Evolutionary conservation across 148 eudicot genomes (phyloP).

Genomic region (Amaranthus hypochondriacus): DNA sequence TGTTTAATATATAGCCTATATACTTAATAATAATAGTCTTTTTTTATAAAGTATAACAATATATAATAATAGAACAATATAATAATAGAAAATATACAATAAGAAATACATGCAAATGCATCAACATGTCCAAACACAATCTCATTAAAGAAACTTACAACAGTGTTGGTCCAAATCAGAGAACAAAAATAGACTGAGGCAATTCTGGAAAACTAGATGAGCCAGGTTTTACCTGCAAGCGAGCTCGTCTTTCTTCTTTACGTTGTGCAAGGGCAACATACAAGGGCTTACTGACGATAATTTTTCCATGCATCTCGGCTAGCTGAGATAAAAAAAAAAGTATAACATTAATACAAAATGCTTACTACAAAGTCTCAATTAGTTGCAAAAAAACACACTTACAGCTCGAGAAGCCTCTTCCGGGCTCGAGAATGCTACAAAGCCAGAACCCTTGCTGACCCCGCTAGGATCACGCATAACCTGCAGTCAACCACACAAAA

Average conservation of each 20-base stretch:
- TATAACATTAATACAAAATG: not conserved
- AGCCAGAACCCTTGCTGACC: slow-evolving; percentile 72
- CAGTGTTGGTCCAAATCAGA: no score
- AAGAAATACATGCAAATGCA: no score
- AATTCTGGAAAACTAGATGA: not conserved
- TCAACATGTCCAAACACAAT: no score
- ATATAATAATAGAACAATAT: no score
- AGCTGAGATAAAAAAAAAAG: slow-evolving; percentile 36
- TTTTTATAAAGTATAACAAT: no score
- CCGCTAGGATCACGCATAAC: slow-evolving; percentile 86
- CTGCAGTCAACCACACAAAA: slow-evolving; percentile 26
- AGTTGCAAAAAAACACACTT: slow-evolving; percentile 21
- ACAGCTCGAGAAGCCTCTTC: slow-evolving; percentile 84
- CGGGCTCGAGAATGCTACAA: slow-evolving; percentile 69
- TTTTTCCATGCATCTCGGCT: slow-evolving; percentile 82
- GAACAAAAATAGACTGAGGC: no score
- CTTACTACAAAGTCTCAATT: not conserved
- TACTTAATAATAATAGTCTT: no score
- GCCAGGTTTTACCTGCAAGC: slow-evolving; percentile 56
- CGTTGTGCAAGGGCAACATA: slow-evolving; percentile 89
- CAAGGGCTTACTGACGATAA: slow-evolving; percentile 72
- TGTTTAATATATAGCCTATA: no score
- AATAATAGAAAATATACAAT: no score
- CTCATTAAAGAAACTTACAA: no score
- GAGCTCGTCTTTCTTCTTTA: slow-evolving; percentile 81